These are phyloP conservation scores for Leptographium galeiforme DNA, from an alignment of 2,329 filamentous ascomycete species.

Conservation along the genomic window DNA sequence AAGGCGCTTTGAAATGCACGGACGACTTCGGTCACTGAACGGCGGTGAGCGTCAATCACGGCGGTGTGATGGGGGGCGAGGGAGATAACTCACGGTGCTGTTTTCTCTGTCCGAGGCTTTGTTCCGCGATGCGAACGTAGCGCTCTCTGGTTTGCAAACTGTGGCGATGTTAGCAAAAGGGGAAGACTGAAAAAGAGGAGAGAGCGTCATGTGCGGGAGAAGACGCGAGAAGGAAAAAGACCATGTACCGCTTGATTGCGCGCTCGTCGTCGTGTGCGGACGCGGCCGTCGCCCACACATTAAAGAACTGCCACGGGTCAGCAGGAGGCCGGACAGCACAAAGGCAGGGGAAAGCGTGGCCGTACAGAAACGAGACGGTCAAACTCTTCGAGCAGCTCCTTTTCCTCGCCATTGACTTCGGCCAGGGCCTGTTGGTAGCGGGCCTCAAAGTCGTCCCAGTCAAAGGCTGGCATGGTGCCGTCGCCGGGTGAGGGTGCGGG, in stretches of 20 bases:
- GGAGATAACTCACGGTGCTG: constrained; percentile 56
- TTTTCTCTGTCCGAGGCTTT: constrained; percentile 58
- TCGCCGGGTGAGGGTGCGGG: constrained; percentile 28
- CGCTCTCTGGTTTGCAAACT: constrained; percentile 68
- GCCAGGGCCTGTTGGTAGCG: constrained; percentile 55
- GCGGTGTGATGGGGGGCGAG: not conserved
- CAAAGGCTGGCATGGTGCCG: constrained; percentile 41
- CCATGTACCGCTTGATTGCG: constrained; percentile 55
- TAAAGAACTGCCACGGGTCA: constrained; percentile 50
- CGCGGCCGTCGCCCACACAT: constrained; percentile 63
- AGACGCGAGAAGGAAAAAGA: not conserved
- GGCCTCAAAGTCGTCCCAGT: constrained; percentile 66
- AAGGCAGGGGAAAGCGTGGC: not conserved
- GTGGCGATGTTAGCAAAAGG: not conserved
- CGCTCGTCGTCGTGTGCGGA: constrained; percentile 61
- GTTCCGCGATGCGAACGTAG: constrained; percentile 63
- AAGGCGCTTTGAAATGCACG: constrained; percentile 49
- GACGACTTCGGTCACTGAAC: constrained; percentile 40
- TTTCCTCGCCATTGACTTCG: constrained; percentile 50
- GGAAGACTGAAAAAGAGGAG: not conserved
- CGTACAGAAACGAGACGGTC: constrained; percentile 50
- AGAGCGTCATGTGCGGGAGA: not conserved
- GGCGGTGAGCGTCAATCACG: not conserved
- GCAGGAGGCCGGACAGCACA: not conserved
- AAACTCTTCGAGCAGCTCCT: constrained; percentile 52